These are phyloP conservation scores for Typha latifolia DNA, from an alignment of 176 grass and related monocot species.

Conservation along the genomic window DNA sequence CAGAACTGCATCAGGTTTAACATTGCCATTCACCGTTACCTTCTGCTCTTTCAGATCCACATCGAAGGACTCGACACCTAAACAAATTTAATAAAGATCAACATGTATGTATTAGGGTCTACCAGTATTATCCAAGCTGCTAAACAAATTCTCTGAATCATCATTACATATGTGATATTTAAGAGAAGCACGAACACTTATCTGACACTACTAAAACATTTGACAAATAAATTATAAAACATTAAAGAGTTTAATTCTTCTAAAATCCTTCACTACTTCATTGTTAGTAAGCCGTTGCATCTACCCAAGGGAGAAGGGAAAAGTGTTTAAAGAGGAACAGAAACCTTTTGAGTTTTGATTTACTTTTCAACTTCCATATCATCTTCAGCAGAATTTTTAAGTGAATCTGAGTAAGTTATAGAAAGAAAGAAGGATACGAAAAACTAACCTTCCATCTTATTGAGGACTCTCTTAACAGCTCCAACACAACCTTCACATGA, in stretches of 20 bases:
- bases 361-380: neutral
- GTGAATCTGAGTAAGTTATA: neutral
- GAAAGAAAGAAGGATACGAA: neutral
- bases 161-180: no score
- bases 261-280: neutral
- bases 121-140: neutral
- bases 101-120: neutral
- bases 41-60: slow-evolving; percentile 82
- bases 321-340: neutral
- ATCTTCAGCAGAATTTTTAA: neutral
- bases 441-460: slow-evolving; percentile 79
- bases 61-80: slow-evolving; percentile 77
- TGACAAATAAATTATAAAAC: no score
- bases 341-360: neutral
- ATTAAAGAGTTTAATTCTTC: neutral
- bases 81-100: slow-evolving; percentile 4
- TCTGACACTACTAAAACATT: no score
- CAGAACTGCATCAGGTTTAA: slow-evolving; percentile 73
- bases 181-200: no score
- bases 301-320: neutral
- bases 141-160: neutral
- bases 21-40: slow-evolving; percentile 86
- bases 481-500: slow-evolving; percentile 83
- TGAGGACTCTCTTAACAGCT: slow-evolving; percentile 86
- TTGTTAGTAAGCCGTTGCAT: neutral